Evolutionary conservation across 2,329 filamentous ascomycete genomes (phyloP).

Genomic region (Epichloe sibirici): DNA sequence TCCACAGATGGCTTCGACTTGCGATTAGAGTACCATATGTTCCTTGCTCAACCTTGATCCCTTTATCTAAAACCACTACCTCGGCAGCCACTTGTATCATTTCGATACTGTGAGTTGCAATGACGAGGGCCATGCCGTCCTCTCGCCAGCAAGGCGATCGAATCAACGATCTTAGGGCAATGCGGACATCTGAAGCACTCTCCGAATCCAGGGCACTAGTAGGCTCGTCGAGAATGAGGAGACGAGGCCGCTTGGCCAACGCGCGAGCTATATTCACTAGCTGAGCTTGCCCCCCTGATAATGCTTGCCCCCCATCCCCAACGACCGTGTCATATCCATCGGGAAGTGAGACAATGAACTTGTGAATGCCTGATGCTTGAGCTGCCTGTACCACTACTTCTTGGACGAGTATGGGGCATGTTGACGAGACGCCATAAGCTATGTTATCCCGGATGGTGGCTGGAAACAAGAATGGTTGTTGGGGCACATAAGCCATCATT

Average conservation of each 20-base stretch:
- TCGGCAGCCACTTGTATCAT: slow-evolving; percentile 78
- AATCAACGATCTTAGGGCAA: slow-evolving; percentile 46
- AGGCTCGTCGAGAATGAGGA: slow-evolving; percentile 78
- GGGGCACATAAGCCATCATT: slow-evolving; percentile 55
- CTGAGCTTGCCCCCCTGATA: slow-evolving; percentile 78
- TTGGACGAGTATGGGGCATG: slow-evolving; percentile 35
- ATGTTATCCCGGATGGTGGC: slow-evolving; percentile 71
- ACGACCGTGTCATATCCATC: slow-evolving; percentile 48
- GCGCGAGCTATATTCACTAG: slow-evolving; percentile 71
- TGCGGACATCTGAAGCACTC: slow-evolving; percentile 50
- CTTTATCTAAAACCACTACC: slow-evolving; percentile 60
- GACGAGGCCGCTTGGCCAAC: slow-evolving; percentile 53
- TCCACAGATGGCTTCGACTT: slow-evolving; percentile 32
- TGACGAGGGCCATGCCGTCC: slow-evolving; percentile 52
- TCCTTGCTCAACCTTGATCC: slow-evolving; percentile 55
- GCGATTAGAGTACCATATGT: slow-evolving; percentile 47
- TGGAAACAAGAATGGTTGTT: slow-evolving; percentile 66
- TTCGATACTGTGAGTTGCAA: slow-evolving; percentile 70
- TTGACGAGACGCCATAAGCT: slow-evolving; percentile 55
- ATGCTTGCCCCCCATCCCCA: slow-evolving; percentile 59
- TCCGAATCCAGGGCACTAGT: slow-evolving; percentile 68
- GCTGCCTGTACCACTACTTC: slow-evolving; percentile 39
- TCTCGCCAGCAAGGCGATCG: slow-evolving; percentile 7
- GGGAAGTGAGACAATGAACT: slow-evolving; percentile 63
- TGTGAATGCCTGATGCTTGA: slow-evolving; percentile 53